These are phyloP conservation scores for Lasiodiplodia theobromae DNA, from an alignment of 2,329 filamentous ascomycete genomes.

Conservation along the genomic window DNA sequence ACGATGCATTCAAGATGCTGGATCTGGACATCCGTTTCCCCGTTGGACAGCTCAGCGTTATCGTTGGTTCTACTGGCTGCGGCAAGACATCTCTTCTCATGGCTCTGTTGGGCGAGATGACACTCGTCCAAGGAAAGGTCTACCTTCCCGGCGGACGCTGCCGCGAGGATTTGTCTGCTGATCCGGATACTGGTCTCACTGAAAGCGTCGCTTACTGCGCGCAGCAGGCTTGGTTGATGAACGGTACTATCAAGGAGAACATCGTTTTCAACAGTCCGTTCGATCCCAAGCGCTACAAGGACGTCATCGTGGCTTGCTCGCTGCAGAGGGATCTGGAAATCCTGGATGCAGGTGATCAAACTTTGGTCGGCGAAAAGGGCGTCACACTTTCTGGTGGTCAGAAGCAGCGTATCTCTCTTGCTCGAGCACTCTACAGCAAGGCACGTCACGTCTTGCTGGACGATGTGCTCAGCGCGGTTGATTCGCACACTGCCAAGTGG, in stretches of 20 bases:
- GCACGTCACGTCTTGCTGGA: slow-evolving; percentile 90
- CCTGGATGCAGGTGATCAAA: slow-evolving; percentile 89
- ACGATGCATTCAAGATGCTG: slow-evolving; percentile 76
- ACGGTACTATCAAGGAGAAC: slow-evolving; percentile 94
- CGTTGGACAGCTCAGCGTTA: slow-evolving; percentile 87
- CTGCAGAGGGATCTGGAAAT: slow-evolving; percentile 91
- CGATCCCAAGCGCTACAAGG: slow-evolving; percentile 81
- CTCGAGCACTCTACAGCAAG: slow-evolving; percentile 96
- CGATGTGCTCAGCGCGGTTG: slow-evolving; percentile 94
- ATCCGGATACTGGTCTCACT: slow-evolving; percentile 84
- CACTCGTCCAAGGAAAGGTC: slow-evolving; percentile 77
- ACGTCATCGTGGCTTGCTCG: slow-evolving; percentile 90
- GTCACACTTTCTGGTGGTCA: slow-evolving; percentile 96
- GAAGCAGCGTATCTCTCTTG: slow-evolving; percentile 95
- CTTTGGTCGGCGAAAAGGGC: slow-evolving; percentile 94
- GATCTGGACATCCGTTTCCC: slow-evolving; percentile 83
- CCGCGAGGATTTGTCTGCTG: slow-evolving; percentile 81
- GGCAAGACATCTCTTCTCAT: slow-evolving; percentile 96
- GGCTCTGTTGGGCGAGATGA: slow-evolving; percentile 97
- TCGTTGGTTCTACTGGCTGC: slow-evolving; percentile 90
- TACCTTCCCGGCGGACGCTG: slow-evolving; percentile 85
- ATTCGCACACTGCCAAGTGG: slow-evolving; percentile 97
- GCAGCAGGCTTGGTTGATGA: slow-evolving; percentile 96
- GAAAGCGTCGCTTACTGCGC: slow-evolving; percentile 97
- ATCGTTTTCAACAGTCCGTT: slow-evolving; percentile 87